These are phyloP conservation scores for Nowakowskiella sp. DNA, from an alignment of 192 early-diverging fungal species.

Conservation along the genomic window DNA sequence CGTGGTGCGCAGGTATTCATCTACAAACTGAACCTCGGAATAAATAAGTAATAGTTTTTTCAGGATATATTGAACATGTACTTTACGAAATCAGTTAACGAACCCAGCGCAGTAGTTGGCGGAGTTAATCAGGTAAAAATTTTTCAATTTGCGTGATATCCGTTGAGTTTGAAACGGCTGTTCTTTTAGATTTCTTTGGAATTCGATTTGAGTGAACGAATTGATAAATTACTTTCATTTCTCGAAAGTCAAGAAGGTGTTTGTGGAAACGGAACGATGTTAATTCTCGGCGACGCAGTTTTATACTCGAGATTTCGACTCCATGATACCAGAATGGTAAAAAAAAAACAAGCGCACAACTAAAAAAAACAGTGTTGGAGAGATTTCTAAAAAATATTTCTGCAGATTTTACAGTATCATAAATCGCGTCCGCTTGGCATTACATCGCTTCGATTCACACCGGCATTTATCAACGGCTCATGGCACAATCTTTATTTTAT, in stretches of 20 bases:
- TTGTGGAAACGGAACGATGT: conserved; percentile 54
- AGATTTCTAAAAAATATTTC: conserved; percentile 1
- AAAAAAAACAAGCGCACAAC: conserved; percentile 5
- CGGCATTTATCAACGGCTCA: conserved; percentile 36
- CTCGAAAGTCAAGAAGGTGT: conserved; percentile 51
- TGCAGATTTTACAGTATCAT: conserved; percentile 46
- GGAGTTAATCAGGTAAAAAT: conserved; percentile 49
- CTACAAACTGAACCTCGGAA: conserved; percentile 2
- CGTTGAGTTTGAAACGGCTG: too few species aligned
- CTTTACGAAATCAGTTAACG: conserved; percentile 34
- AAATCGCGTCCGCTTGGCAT: conserved; percentile 39
- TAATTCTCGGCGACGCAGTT: conserved; percentile 47
- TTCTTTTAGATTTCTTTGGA: conserved; percentile 34
- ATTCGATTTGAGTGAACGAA: conserved; percentile 30
- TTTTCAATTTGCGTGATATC: too few species aligned
- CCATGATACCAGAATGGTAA: conserved; percentile 51
- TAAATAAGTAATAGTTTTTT: background rate
- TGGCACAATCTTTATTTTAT: conserved; percentile 51
- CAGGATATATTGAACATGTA: conserved; percentile 41
- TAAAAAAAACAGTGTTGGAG: too few species aligned
- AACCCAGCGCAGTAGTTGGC: conserved; percentile 39
- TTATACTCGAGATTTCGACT: conserved; percentile 42
- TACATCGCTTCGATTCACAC: conserved; percentile 37
- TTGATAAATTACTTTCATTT: conserved; percentile 55
- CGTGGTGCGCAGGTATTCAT: conserved; percentile 42